A percentile compares a stretch with the other conserved stretches of the same genome.
These are phyloP conservation scores for Trichosporon sp. DNA, from an alignment of 1,284 basidiomycete species.

Conservation along the genomic window DNA sequence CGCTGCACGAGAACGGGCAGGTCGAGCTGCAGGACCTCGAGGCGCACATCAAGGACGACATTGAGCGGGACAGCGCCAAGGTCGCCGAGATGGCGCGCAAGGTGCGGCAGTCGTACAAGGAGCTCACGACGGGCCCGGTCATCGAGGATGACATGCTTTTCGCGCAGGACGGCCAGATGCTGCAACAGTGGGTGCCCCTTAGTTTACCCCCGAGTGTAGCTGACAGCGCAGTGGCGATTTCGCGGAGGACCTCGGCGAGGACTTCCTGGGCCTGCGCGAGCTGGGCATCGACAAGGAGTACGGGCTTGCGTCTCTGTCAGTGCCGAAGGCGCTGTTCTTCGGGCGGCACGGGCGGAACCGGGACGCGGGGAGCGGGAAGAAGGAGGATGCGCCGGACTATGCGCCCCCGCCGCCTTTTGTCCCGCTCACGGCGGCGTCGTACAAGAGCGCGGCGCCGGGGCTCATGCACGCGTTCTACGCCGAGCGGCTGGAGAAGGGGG, in stretches of 20 bases:
- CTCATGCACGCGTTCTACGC: constrained; percentile 74
- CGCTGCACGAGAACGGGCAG: constrained; percentile 79
- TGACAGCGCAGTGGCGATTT: constrained; percentile 66
- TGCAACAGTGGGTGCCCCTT: constrained; percentile 59
- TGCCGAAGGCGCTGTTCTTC: constrained; percentile 74
- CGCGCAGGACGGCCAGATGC: constrained; percentile 69
- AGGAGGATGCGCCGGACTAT: constrained; percentile 63
- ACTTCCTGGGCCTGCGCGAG: constrained; percentile 84
- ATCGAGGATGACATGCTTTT: constrained; percentile 69
- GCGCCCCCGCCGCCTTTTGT: constrained; percentile 76
- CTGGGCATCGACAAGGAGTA: constrained; percentile 84
- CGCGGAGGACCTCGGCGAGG: constrained; percentile 81
- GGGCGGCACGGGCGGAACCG: constrained; percentile 55
- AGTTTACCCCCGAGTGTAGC: neutral
- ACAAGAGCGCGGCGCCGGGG: constrained; percentile 72
- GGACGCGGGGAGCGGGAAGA: constrained; percentile 43
- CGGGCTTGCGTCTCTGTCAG: constrained; percentile 69
- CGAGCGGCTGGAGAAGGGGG: constrained; percentile 53
- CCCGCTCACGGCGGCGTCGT: constrained; percentile 60
- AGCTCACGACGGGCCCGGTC: constrained; percentile 57
- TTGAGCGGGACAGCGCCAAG: constrained; percentile 73
- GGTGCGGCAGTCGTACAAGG: constrained; percentile 72
- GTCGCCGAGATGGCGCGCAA: constrained; percentile 79
- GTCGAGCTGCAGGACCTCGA: constrained; percentile 72
- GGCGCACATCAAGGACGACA: constrained; percentile 81